Conservation (phyloP, 139 green algal genomes). For the Marvania coccoides region DNA sequence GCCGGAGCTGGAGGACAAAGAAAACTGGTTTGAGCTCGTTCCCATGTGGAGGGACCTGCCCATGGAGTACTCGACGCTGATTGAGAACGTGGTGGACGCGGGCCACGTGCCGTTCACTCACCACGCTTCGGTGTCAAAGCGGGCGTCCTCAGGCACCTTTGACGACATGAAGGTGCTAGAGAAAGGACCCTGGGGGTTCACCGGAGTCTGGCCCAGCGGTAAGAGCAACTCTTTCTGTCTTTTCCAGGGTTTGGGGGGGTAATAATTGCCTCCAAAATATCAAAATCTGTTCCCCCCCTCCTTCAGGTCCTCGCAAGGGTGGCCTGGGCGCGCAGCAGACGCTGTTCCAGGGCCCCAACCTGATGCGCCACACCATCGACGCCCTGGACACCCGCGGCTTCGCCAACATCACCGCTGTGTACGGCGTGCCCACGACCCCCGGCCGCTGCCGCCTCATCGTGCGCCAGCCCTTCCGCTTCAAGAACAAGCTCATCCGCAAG, state of each 20-base stretch:
- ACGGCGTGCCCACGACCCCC: slow-evolving; percentile 25
- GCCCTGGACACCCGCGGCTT: slow-evolving; percentile 28
- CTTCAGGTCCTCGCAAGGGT: slow-evolving; percentile 25
- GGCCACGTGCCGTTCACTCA: slow-evolving; percentile 52
- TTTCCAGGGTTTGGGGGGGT: no score
- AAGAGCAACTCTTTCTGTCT: not conserved
- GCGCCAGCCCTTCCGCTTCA: slow-evolving; percentile 46
- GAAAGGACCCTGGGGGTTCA: slow-evolving; percentile 20
- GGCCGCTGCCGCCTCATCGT: slow-evolving; percentile 34
- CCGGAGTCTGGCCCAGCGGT: slow-evolving; percentile 22
- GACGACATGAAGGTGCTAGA: slow-evolving; percentile 23
- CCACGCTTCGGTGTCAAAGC: slow-evolving; percentile 31
- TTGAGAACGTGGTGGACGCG: slow-evolving; percentile 42
- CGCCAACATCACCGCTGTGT: slow-evolving; percentile 39
- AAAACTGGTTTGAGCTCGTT: slow-evolving; percentile 17
- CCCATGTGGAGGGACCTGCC: slow-evolving; percentile 33
- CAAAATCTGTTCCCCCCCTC: not conserved
- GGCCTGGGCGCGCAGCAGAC: slow-evolving; percentile 37
- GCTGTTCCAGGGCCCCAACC: slow-evolving; percentile 12
- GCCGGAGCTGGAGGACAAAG: slow-evolving; percentile 31
- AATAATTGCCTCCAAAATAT: not conserved
- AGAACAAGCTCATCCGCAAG: slow-evolving; percentile 21
- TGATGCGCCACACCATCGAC: slow-evolving; percentile 44
- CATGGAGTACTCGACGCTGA: slow-evolving; percentile 29
- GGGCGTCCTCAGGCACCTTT: slow-evolving; percentile 15